Percentiles rank a stretch among this genome's conserved stretches.
Conservation (phyloP, 257 asterid genomes). For the Lycium ferocissimum region DNA sequence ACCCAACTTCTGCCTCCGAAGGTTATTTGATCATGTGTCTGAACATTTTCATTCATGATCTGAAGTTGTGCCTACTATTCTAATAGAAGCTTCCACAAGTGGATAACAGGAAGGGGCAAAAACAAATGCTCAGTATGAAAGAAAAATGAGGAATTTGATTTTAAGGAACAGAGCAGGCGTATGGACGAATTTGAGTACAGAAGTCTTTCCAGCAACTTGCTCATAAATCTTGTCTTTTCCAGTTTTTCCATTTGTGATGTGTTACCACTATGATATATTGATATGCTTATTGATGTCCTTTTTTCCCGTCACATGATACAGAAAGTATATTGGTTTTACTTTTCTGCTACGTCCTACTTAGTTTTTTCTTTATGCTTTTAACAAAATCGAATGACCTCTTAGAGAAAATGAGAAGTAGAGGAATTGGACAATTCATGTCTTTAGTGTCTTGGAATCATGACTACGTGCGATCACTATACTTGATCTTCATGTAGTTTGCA, state of each 20-base stretch:
- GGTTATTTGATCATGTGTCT: not conserved
- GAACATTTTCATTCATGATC: too few species aligned
- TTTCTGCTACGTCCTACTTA: not conserved
- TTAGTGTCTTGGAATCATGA: not conserved
- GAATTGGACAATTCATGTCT: not conserved
- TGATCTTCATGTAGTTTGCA: not conserved
- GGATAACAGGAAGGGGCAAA: not conserved
- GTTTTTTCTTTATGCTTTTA: not conserved
- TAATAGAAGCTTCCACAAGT: not conserved
- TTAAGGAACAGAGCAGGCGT: too few species aligned
- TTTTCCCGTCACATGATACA: not conserved
- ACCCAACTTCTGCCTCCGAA: not conserved
- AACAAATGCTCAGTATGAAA: not conserved
- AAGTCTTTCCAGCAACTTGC: not conserved
- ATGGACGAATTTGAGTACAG: too few species aligned
- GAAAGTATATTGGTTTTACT: not conserved
- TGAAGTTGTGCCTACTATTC: conserved; percentile 3
- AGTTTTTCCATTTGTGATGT: not conserved
- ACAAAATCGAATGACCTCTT: not conserved
- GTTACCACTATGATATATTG: not conserved
- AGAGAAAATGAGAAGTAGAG: not conserved
- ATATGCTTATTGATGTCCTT: not conserved
- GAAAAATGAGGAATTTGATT: too few species aligned
- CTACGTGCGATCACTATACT: not conserved
- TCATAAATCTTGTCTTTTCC: not conserved